Base-by-base conservation (phyloP, 2,329 filamentous ascomycete genomes). In the Ustulina deusta region DNA sequence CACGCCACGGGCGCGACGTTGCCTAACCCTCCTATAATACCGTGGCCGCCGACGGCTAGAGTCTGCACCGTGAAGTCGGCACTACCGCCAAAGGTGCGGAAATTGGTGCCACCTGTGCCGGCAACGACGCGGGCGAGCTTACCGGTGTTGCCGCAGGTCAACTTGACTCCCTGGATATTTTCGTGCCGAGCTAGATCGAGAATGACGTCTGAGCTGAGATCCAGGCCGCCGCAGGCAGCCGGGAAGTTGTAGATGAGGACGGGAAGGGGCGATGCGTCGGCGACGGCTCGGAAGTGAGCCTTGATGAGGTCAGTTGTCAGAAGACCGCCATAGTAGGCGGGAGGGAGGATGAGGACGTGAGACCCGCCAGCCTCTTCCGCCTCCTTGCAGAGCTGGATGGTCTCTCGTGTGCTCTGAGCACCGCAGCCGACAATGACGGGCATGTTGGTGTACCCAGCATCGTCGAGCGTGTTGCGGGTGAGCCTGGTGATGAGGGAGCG, bases 221-320 rank as follows among this genome's bases (percentile, higher is more conserved):
- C 90, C 10, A 92, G 81, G 4, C 91, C 90, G 13, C 89, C 85
- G 27, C 85, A 88, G 3, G 91, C 89, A 5, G 83, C 88, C 1
- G 90, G 90, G 81, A 90, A 93, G 79, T 93, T 93, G 83, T 93
- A 93, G 65, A 93, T 88, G 46, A 93, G 79, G 27, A 93, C 81
- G 0, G 90, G 90, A 1, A 93, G 76, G 0, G 86, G 84, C 20
- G 85, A 88, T 1, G 83, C 84, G 57, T 85, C 82, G 1, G 90
- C 90, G 42, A 86, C 85, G 69, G 89, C 87, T 51, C 83, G 80
- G 79, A 92, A 93, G 79, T 90, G 91, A 22, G 84, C 82, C 58
- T 87, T 81, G 40, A 92, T 83, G 1, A 87, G 85, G 15, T 87
- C 86, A 63, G 84, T 83, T 52, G 81, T 86, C 78, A 91, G 87